Conservation (phyloP, 371 early-diverging fungal genomes). For the Catenaria anguillulae region DNA sequence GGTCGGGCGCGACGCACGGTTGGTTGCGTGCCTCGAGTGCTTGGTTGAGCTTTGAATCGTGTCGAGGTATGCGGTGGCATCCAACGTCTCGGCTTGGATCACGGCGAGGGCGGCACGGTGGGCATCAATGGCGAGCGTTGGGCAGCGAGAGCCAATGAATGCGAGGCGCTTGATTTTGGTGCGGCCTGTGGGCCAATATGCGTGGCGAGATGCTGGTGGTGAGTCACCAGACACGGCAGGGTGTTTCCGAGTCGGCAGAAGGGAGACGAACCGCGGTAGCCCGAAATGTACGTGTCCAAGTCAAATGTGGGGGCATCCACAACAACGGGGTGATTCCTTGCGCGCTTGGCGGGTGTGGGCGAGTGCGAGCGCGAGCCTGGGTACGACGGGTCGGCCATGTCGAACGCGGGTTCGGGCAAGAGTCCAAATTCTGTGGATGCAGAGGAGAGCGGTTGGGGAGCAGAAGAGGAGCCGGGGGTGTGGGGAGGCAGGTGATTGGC, state of each 20-base stretch:
- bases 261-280: too few relatives aligned
- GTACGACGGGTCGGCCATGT: not conserved
- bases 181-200: conserved; percentile 24
- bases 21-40: conserved; percentile 22
- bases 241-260: conserved; percentile 23
- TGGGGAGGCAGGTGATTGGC: too few relatives aligned
- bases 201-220: not conserved
- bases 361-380: too few relatives aligned
- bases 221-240: not conserved
- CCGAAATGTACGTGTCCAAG: conserved; percentile 48
- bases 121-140: conserved; percentile 48
- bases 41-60: conserved; percentile 36
- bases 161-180: conserved; percentile 51
- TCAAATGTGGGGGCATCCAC: conserved; percentile 42
- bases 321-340: conserved; percentile 21
- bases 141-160: conserved; percentile 60
- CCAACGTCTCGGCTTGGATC: conserved; percentile 31
- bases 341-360: conserved; percentile 18
- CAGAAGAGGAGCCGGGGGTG: too few relatives aligned
- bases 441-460: too few relatives aligned
- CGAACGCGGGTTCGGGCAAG: too few relatives aligned
- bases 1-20: conserved; percentile 21
- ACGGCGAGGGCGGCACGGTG: conserved; percentile 42
- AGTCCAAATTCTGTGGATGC: not conserved
- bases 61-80: conserved; percentile 33